A percentile compares a stretch with the other conserved stretches of the same genome.
These are phyloP conservation scores for Calonectria multiphialidica DNA, from an alignment of 2,329 filamentous ascomycete species.

Conservation along the genomic window DNA sequence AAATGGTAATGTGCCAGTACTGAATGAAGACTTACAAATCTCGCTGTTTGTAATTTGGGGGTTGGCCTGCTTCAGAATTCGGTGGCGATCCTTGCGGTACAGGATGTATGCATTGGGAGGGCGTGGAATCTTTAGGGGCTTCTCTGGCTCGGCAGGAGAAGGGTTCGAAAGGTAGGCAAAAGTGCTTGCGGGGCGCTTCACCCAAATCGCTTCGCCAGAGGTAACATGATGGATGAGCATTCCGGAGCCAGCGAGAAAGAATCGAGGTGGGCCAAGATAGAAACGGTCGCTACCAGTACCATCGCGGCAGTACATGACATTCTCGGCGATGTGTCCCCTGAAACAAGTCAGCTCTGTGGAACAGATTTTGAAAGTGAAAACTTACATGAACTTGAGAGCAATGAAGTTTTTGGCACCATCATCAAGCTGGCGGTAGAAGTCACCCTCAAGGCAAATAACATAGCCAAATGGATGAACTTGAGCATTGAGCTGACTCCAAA, in stretches of 20 bases:
- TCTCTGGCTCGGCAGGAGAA: background rate
- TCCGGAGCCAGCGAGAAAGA: conserved; percentile 32
- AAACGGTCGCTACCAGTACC: conserved; percentile 40
- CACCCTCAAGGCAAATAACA: background rate
- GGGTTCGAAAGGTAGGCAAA: background rate
- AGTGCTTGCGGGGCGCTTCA: background rate
- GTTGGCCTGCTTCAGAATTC: conserved; percentile 47
- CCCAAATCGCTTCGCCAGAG: background rate
- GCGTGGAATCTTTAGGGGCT: conserved; percentile 46
- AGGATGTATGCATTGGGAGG: conserved; percentile 58
- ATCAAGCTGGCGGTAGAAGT: background rate
- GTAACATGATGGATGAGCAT: background rate
- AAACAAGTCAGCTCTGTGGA: background rate
- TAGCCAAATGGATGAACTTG: background rate
- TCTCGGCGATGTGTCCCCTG: conserved; percentile 19
- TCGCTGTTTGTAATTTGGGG: conserved; percentile 55
- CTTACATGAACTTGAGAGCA: background rate
- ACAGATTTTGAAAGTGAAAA: background rate
- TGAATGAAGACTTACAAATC: conserved; percentile 52
- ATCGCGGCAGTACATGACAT: conserved; percentile 43
- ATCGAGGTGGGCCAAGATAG: conserved; percentile 42
- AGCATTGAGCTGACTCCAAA: background rate
- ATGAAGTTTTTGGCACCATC: background rate
- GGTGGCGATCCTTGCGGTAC: conserved; percentile 55
- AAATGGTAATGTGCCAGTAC: background rate